Percentiles rank a stretch among this genome's conserved stretches.
Conservation (phyloP, 2,329 filamentous ascomycete species). For the Penicillium paneum region DNA sequence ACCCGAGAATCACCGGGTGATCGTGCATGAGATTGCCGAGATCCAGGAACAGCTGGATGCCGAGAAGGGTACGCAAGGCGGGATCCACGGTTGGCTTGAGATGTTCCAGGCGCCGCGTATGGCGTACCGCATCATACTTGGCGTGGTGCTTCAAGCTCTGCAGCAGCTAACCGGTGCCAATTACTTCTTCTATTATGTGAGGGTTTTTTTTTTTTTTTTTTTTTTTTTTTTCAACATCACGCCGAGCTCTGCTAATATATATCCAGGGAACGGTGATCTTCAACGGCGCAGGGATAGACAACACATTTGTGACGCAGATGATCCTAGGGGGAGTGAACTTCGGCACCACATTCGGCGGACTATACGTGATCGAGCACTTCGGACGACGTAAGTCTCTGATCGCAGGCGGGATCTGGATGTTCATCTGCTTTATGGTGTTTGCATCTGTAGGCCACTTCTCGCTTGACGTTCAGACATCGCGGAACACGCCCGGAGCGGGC, state of each 20-base stretch:
- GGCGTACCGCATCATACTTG: slow-evolving; percentile 44
- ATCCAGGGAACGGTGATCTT: slow-evolving; percentile 51
- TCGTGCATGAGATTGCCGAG: slow-evolving; percentile 54
- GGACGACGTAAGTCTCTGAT: slow-evolving; percentile 67
- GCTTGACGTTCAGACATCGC: slow-evolving; percentile 38
- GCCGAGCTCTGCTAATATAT: slow-evolving; percentile 41
- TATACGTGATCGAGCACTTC: slow-evolving; percentile 66
- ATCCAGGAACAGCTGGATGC: slow-evolving; percentile 57
- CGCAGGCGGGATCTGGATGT: slow-evolving; percentile 64
- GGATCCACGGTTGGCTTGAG: slow-evolving; percentile 39
- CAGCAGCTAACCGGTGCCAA: slow-evolving; percentile 49
- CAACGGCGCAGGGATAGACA: slow-evolving; percentile 60
- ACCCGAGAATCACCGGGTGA: slow-evolving; percentile 51
- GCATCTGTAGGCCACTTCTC: slow-evolving; percentile 54
- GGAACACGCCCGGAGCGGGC: slow-evolving; percentile 50
- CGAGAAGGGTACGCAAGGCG: slow-evolving; percentile 37
- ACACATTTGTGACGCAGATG: slow-evolving; percentile 62
- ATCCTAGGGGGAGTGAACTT: slow-evolving; percentile 69
- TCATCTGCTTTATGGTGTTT: slow-evolving; percentile 63
- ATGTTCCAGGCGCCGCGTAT: slow-evolving; percentile 47
- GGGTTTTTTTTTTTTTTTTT: too few species aligned
- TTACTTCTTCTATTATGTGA: slow-evolving; percentile 55
- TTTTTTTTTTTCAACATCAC: background rate
- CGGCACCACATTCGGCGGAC: slow-evolving; percentile 60
- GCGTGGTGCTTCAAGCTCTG: slow-evolving; percentile 42